Conservation (phyloP, 1,284 basidiomycete species). For the Ceratobasidium sp. region DNA sequence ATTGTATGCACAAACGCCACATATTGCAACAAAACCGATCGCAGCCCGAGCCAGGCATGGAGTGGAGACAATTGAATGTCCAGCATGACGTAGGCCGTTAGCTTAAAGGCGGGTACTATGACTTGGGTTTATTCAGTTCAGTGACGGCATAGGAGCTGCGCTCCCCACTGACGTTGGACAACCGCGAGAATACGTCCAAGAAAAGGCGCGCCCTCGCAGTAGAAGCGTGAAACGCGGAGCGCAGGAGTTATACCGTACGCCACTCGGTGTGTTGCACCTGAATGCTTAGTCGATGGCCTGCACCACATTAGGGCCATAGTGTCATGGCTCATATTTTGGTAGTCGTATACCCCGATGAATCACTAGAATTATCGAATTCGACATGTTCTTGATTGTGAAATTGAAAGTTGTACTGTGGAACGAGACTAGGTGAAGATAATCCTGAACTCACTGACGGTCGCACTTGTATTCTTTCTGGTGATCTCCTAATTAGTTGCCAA, state of each 20-base stretch:
- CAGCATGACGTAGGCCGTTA: background rate
- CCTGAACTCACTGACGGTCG: too few relatives aligned
- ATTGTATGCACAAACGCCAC: background rate
- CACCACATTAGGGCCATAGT: too few relatives aligned
- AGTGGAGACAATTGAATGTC: background rate
- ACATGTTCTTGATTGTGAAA: too few relatives aligned
- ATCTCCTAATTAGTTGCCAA: too few relatives aligned
- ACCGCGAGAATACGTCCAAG: background rate
- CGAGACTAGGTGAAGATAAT: too few relatives aligned
- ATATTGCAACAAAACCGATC: background rate
- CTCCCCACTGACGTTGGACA: background rate
- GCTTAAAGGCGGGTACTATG: background rate
- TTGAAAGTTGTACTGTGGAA: too few relatives aligned
- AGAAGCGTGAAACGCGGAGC: background rate
- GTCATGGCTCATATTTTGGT: too few relatives aligned
- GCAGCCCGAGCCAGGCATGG: background rate
- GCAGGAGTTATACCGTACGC: background rate
- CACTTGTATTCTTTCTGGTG: too few relatives aligned
- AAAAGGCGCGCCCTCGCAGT: background rate
- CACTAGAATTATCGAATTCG: too few relatives aligned
- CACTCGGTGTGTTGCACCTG: background rate
- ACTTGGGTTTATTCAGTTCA: background rate
- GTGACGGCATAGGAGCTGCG: background rate
- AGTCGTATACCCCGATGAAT: too few relatives aligned
- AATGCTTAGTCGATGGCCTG: too few relatives aligned